Conservation (phyloP, 257 asterid species). For the Dorcoceras hygrometricum region DNA sequence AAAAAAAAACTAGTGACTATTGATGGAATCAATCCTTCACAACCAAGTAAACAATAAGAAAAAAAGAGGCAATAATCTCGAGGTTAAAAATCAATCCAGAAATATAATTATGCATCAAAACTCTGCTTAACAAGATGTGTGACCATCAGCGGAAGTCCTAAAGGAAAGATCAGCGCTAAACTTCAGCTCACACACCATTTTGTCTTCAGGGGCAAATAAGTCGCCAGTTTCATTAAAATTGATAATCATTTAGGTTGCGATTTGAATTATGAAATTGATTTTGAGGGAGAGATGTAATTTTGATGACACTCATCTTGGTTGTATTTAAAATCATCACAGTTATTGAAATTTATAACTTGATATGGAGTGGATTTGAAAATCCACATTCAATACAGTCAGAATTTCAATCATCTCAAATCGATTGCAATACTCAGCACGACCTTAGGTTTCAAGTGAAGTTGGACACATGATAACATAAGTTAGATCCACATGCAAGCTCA, state of each 20-base stretch:
- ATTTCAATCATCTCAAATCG: no score
- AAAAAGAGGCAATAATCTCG: conserved; percentile 2
- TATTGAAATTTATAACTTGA: no score
- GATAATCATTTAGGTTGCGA: not conserved
- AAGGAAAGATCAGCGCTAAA: not conserved
- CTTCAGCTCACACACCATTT: not conserved
- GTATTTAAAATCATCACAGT: no score
- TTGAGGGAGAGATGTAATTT: no score
- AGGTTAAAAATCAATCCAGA: not conserved
- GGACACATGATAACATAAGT: not conserved
- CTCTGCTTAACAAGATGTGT: not conserved
- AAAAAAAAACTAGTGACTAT: not conserved
- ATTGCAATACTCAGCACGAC: no score
- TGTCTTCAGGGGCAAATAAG: conserved; percentile 1
- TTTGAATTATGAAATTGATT: no score
- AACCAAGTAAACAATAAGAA: conserved; percentile 8
- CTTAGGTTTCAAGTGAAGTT: not conserved
- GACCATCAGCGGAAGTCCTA: not conserved
- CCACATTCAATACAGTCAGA: no score
- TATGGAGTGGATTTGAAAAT: no score
- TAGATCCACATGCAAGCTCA: not conserved
- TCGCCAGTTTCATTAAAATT: not conserved
- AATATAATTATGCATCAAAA: conserved; percentile 7
- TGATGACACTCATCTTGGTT: no score
- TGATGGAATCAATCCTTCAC: conserved; percentile 16